phyloP scores from a whole-genome alignment of 306 rosid genomes.

The Prunus mongolica region DNA sequence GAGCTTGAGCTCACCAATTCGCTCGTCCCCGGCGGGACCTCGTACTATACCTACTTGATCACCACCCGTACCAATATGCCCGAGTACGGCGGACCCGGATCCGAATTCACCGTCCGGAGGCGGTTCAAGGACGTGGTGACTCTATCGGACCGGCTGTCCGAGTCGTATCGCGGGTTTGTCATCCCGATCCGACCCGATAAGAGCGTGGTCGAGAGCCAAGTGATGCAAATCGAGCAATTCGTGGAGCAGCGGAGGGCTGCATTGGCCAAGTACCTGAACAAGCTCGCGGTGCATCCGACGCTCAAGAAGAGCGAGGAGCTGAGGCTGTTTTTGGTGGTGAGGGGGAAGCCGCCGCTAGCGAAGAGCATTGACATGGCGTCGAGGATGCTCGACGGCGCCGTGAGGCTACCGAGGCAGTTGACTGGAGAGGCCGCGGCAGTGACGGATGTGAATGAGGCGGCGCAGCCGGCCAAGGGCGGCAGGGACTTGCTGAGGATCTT shows the following conservation, averaged over 20 bases:
- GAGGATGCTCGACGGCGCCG: slow-evolving; percentile 34
- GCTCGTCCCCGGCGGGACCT: slow-evolving; percentile 36
- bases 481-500: slow-evolving; percentile 41
- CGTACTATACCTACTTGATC: slow-evolving; percentile 38
- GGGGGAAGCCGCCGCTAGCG: slow-evolving; percentile 28
- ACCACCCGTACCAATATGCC: slow-evolving; percentile 33
- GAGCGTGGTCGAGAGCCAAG: slow-evolving; percentile 43
- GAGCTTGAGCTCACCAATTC: slow-evolving; percentile 34
- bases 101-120: slow-evolving; percentile 42
- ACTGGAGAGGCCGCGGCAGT: slow-evolving; percentile 10
- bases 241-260: slow-evolving; percentile 44
- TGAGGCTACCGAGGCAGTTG: slow-evolving; percentile 34
- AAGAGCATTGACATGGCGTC: slow-evolving; percentile 34
- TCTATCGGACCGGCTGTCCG: slow-evolving; percentile 38
- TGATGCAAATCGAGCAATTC: slow-evolving; percentile 39
- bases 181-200: slow-evolving; percentile 47
- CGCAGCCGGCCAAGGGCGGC: slow-evolving; percentile 34
- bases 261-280: slow-evolving; percentile 38
- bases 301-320: slow-evolving; percentile 35
- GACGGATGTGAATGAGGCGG: slow-evolving; percentile 22
- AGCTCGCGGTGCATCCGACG: slow-evolving; percentile 38
- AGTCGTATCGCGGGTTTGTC: slow-evolving; percentile 35
- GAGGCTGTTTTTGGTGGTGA: slow-evolving; percentile 28
- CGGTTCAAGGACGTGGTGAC: slow-evolving; percentile 52
- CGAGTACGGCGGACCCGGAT: slow-evolving; percentile 38